A percentile compares a stretch with the other conserved stretches of the same genome.
Evolutionary conservation across 805 yeast species (phyloP).

Genomic region (Wickerhamiella galacta): DNA sequence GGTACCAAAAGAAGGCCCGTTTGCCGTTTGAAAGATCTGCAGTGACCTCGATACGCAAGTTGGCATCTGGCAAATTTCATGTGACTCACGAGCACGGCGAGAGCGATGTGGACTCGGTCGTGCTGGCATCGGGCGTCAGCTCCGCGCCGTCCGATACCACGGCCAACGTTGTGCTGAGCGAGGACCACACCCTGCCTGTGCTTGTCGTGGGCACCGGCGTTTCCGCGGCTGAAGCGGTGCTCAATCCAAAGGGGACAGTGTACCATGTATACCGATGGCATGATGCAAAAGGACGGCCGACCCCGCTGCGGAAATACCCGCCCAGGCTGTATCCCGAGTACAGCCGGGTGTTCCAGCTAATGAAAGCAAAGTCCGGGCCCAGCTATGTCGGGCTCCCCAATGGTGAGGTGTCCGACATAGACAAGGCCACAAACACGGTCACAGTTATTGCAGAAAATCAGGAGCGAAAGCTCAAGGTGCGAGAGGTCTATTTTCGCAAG

Average conservation of each 20-base stretch:
- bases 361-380: slow-evolving; percentile 10
- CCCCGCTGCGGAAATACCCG: slow-evolving; percentile 18
- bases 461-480: no score
- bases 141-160: slow-evolving; percentile 2
- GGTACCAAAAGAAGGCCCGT: slow-evolving; percentile 16
- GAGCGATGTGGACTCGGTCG: slow-evolving; percentile 4
- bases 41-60: slow-evolving; percentile 3
- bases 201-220: slow-evolving; percentile 21
- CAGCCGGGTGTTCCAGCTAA: slow-evolving; percentile 13
- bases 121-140: slow-evolving; percentile 6
- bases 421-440: no score
- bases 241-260: slow-evolving; percentile 5
- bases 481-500: no score
- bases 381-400: slow-evolving; percentile 14
- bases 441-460: no score
- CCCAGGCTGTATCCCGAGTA: slow-evolving; percentile 21
- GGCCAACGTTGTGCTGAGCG: background rate
- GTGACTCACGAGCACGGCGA: slow-evolving; percentile 4
- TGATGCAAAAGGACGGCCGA: slow-evolving; percentile 9
- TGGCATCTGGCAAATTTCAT: slow-evolving; percentile 1
- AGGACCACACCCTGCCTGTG: slow-evolving; percentile 1
- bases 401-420: slow-evolving; percentile 10
- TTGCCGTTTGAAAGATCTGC: slow-evolving; percentile 11
- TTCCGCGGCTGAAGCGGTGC: slow-evolving; percentile 22
- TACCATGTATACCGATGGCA: slow-evolving; percentile 19